Conservation (phyloP, 208 protist species). For the Trypanosoma cruzi region DNA sequence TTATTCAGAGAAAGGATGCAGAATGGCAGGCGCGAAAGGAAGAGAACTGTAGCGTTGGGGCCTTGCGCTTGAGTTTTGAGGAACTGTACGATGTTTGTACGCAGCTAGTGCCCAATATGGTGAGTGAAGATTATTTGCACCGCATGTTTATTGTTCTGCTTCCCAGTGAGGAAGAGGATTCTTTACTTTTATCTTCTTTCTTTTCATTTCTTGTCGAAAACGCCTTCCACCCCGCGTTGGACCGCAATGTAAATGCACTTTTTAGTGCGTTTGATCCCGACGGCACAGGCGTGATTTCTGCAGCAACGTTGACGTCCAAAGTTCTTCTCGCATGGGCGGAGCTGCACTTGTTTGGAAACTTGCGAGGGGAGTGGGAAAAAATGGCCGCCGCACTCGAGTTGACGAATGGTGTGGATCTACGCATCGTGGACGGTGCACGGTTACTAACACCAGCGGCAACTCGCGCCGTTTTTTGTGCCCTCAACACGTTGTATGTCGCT, state of each 20-base stretch:
- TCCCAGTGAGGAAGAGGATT: slow-evolving; percentile 26
- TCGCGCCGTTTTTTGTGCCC: slow-evolving; percentile 50
- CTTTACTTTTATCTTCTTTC: slow-evolving; percentile 31
- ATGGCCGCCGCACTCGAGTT: slow-evolving; percentile 48
- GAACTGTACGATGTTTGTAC: slow-evolving; percentile 24
- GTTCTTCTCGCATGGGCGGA: slow-evolving; percentile 64
- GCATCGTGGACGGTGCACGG: slow-evolving; percentile 28
- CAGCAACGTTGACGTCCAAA: slow-evolving; percentile 43
- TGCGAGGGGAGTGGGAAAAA: slow-evolving; percentile 67
- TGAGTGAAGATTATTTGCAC: slow-evolving; percentile 50
- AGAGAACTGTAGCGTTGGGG: neutral
- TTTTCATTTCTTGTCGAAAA: slow-evolving; percentile 65
- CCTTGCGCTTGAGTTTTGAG: slow-evolving; percentile 12
- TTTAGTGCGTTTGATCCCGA: slow-evolving; percentile 71
- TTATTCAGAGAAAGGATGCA: slow-evolving; percentile 30
- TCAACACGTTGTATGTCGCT: slow-evolving; percentile 34
- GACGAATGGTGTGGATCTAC: slow-evolving; percentile 27
- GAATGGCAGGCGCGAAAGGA: neutral
- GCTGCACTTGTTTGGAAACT: slow-evolving; percentile 63
- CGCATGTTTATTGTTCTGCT: slow-evolving; percentile 48
- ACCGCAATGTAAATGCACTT: slow-evolving; percentile 58
- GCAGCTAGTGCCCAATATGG: slow-evolving; percentile 25
- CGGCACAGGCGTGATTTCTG: slow-evolving; percentile 39
- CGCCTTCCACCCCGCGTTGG: slow-evolving; percentile 54
- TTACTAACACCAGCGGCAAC: slow-evolving; percentile 38